Conservation (phyloP, 805 yeast genomes). For the Cyberlindnera suaveolens region DNA sequence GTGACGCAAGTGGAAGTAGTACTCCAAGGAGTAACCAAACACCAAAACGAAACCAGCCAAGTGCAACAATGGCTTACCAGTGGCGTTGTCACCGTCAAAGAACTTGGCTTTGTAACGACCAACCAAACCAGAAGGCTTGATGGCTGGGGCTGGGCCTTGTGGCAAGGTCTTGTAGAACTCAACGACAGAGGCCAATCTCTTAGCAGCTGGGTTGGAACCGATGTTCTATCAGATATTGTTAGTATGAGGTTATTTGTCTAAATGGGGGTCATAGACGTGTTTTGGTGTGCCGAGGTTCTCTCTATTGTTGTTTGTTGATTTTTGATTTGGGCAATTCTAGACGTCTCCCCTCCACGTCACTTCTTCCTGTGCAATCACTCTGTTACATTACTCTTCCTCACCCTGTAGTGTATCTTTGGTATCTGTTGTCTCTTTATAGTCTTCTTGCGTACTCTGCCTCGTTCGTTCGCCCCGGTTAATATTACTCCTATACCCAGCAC, state of each 20-base stretch:
- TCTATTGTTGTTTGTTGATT: too few relatives aligned
- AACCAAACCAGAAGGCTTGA: constrained; percentile 60
- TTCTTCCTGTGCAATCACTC: too few relatives aligned
- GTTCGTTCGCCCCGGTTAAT: too few relatives aligned
- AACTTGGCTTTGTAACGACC: constrained; percentile 81
- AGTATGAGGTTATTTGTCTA: constrained; percentile 10
- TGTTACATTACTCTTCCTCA: too few relatives aligned
- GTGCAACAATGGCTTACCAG: constrained; percentile 80
- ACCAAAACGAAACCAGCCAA: constrained; percentile 59
- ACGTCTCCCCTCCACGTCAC: too few relatives aligned
- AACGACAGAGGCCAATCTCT: constrained; percentile 93
- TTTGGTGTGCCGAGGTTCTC: too few relatives aligned
- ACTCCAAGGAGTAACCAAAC: constrained; percentile 87
- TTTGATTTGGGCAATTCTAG: too few relatives aligned
- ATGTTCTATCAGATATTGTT: constrained; percentile 51
- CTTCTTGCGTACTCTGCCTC: too few relatives aligned
- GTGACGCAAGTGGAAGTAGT: constrained; percentile 80
- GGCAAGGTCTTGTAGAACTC: constrained; percentile 94
- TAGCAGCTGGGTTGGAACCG: constrained; percentile 93
- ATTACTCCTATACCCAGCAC: background rate
- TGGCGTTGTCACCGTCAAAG: constrained; percentile 78
- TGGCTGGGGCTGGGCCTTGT: constrained; percentile 81
- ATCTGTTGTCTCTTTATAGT: too few relatives aligned
- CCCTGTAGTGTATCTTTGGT: too few relatives aligned
- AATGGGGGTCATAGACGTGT: background rate